Conservation (phyloP, 2,329 filamentous ascomycete genomes). For the Dactylellina cionopaga region DNA sequence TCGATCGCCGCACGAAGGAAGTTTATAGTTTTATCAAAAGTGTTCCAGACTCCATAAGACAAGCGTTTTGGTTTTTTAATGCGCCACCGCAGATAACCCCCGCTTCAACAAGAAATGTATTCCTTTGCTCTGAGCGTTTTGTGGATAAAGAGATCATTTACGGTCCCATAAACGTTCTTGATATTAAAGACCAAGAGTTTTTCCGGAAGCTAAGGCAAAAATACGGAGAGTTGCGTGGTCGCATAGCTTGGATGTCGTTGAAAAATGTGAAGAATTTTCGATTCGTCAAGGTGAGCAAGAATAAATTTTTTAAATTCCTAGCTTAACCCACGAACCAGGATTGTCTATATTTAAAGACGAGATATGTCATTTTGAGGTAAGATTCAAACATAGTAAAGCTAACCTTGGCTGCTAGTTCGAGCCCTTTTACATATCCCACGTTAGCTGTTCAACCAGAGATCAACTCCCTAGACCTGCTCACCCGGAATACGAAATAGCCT, state of each 20-base stretch:
- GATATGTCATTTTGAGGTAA: no score
- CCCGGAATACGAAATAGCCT: slow-evolving; percentile 30
- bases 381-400: no score
- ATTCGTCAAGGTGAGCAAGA: slow-evolving; percentile 14
- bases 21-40: background rate
- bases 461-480: slow-evolving; percentile 6
- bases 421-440: slow-evolving; percentile 20
- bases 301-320: background rate
- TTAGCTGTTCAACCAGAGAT: slow-evolving; percentile 34
- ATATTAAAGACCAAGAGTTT: slow-evolving; percentile 2
- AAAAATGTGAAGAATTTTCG: slow-evolving; percentile 14
- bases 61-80: background rate
- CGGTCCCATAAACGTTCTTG: background rate
- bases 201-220: slow-evolving; percentile 8
- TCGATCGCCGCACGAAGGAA: background rate
- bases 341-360: no score
- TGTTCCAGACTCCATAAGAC: background rate
- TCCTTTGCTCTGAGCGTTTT: slow-evolving; percentile 12
- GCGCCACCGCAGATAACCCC: background rate
- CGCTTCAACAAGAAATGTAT: background rate
- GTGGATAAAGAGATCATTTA: slow-evolving; percentile 10
- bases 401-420: slow-evolving; percentile 18
- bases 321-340: no score
- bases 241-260: slow-evolving; percentile 7
- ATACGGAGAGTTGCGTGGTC: slow-evolving; percentile 1